Base-by-base conservation (phyloP, 768 basidiomycete species). In the Suillus variegatus region DNA sequence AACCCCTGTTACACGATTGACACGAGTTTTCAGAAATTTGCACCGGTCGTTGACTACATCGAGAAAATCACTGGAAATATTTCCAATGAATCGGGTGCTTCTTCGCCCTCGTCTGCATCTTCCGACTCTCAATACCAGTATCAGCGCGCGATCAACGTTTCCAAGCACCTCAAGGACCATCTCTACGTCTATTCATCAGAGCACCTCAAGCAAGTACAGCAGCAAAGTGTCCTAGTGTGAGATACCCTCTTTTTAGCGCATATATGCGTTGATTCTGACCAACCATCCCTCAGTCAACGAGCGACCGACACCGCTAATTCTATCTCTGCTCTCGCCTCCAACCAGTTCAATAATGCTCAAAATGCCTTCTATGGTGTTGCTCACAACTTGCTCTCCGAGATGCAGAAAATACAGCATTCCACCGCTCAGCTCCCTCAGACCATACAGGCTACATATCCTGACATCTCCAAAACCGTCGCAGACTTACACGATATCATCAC, bases 11-110 rank as follows among this genome's bases (percentile, higher is more conserved):
- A 32, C 62, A 47, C n/a, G 60, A 66, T 13, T 66, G 22, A 55
- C 43, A 9, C 2, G 8, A 57, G 5, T 35, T 22, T 66, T 4
- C 68, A 92, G 90, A 81, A 82, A 69, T 86, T 93, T 70, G 75
- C 90, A n/a, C 92, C 93, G 51, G 79, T 93, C 60, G 86, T 94
- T 41, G 85, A 93, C 72, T 88, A 86, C 69, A 80, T 93, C 63
- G 87, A 90, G 74, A 55, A 1, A 43, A 81, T 79, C 25, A 85
- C 86, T 13, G 83, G 89, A 62, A 84, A 85, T 74, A 79, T 78
- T 8, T 74, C 76, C 55, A 78, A 80, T 55, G 84, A 86, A 57
- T 82, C 83, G 41, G 80, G 80, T 20, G 74, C 81, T 8, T 79
- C 85, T 38, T 79, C 80, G 6, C 78, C 84, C 13, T 80, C 82